These are phyloP conservation scores for Yarrowia sp. DNA, from an alignment of 805 yeast genomes.

Conservation along the genomic window DNA sequence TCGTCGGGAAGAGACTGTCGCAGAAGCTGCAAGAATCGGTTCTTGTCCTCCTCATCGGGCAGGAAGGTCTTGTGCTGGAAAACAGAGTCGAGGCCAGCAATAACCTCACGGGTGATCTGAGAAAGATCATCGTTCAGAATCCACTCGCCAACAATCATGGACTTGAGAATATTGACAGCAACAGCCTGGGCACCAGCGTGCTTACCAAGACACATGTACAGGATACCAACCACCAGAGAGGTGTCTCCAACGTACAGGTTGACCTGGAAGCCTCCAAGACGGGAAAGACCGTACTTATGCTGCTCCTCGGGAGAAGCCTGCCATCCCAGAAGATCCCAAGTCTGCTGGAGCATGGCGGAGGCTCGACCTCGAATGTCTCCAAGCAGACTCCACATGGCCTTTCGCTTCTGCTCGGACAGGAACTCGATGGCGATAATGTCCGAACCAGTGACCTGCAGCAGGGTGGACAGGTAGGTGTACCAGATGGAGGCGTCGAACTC, in stretches of 20 bases:
- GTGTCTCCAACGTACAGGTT: conserved; percentile 62
- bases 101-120: conserved; percentile 68
- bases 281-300: conserved; percentile 63
- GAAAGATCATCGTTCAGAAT: conserved; percentile 62
- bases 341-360: conserved; percentile 60
- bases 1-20: conserved; percentile 66
- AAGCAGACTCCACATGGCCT: conserved; percentile 69
- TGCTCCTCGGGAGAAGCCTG: conserved; percentile 61
- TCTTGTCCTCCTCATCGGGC: conserved; percentile 64
- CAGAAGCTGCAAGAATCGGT: conserved; percentile 59
- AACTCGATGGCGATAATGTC: conserved; percentile 74
- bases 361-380: conserved; percentile 68
- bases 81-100: conserved; percentile 68
- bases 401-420: conserved; percentile 72
- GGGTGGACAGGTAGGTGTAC: conserved; percentile 68
- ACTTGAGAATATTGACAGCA: conserved; percentile 73
- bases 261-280: conserved; percentile 75
- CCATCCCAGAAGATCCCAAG: conserved; percentile 82
- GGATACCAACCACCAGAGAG: conserved; percentile 66
- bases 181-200: conserved; percentile 65
- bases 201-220: conserved; percentile 72
- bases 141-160: conserved; percentile 72
- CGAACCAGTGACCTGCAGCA: conserved; percentile 66
- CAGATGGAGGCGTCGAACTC: conserved; percentile 67
- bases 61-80: conserved; percentile 64